Conservation (phyloP, 1,139 yeast species). For the Yamadazyma dushanensis region DNA sequence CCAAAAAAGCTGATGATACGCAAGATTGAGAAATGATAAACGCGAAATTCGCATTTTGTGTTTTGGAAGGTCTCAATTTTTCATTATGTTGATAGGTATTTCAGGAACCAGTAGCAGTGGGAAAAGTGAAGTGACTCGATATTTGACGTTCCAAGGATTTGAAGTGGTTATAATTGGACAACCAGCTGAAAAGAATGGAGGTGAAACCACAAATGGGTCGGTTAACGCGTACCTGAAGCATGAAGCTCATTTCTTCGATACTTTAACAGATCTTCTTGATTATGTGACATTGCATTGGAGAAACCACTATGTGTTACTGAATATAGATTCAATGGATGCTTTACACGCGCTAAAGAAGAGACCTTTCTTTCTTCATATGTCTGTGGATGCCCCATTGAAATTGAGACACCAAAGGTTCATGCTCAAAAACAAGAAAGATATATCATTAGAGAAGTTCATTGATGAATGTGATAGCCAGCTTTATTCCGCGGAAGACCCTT, state of each 20-base stretch:
- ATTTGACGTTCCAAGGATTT: slow-evolving; percentile 60
- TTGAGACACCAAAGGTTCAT: slow-evolving; percentile 53
- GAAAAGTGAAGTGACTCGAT: slow-evolving; percentile 61
- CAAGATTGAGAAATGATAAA: not conserved
- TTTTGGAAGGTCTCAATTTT: no score
- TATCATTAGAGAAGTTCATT: slow-evolving; percentile 45
- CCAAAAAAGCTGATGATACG: not conserved
- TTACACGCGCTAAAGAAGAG: slow-evolving; percentile 60
- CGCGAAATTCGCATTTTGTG: slow-evolving; percentile 5
- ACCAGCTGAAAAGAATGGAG: slow-evolving; percentile 4
- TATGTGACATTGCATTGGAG: slow-evolving; percentile 74
- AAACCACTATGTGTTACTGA: slow-evolving; percentile 58
- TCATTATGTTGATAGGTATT: slow-evolving; percentile 68
- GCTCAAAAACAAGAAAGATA: slow-evolving; percentile 17
- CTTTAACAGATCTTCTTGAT: slow-evolving; percentile 51
- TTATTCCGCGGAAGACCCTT: slow-evolving; percentile 35
- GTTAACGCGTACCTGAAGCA: slow-evolving; percentile 13
- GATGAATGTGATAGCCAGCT: slow-evolving; percentile 44
- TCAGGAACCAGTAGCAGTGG: slow-evolving; percentile 76
- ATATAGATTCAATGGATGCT: slow-evolving; percentile 43
- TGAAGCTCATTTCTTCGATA: slow-evolving; percentile 24
- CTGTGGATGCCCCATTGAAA: slow-evolving; percentile 72
- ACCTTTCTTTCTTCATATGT: slow-evolving; percentile 83
- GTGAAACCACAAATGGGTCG: slow-evolving; percentile 9
- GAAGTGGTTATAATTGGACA: slow-evolving; percentile 24